These are phyloP conservation scores for Cyberlindnera galapagoensis DNA, from an alignment of 805 yeast species.

Conservation along the genomic window DNA sequence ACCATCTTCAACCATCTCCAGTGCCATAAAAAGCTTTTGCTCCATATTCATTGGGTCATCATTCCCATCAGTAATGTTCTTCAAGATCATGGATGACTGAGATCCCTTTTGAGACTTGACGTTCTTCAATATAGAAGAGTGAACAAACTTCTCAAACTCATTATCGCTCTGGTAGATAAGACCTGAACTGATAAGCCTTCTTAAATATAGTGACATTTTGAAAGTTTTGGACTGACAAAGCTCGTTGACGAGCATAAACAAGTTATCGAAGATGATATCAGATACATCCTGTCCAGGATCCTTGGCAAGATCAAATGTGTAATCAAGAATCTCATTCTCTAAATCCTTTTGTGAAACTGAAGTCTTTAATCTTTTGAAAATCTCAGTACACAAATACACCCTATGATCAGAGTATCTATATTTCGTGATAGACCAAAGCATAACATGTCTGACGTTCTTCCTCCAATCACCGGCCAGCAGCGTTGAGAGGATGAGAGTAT, in stretches of 20 bases:
- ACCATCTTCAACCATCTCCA: slow-evolving; percentile 28
- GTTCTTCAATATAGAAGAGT: slow-evolving; percentile 48
- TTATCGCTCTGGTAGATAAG: slow-evolving; percentile 56
- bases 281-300: slow-evolving; percentile 25
- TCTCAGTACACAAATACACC: slow-evolving; percentile 11
- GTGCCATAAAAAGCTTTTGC: slow-evolving; percentile 26
- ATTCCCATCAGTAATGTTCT: slow-evolving; percentile 35
- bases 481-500: slow-evolving; percentile 27
- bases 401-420: slow-evolving; percentile 15
- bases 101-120: slow-evolving; percentile 48
- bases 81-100: slow-evolving; percentile 50
- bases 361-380: slow-evolving; percentile 11
- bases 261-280: slow-evolving; percentile 27
- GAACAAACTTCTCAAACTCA: slow-evolving; percentile 44
- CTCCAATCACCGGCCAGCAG: slow-evolving; percentile 27
- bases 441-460: slow-evolving; percentile 27
- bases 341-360: slow-evolving; percentile 25
- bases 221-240: slow-evolving; percentile 35
- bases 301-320: slow-evolving; percentile 28
- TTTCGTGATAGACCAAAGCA: slow-evolving; percentile 35
- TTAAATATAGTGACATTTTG: slow-evolving; percentile 53
- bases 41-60: slow-evolving; percentile 23
- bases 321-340: slow-evolving; percentile 29
- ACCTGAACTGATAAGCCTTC: slow-evolving; percentile 83
- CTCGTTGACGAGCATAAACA: slow-evolving; percentile 41